A percentile compares a stretch with the other conserved stretches of the same genome.
These are phyloP conservation scores for Paratinospora sagittata DNA, from an alignment of 164 flowering plant species.

Conservation along the genomic window DNA sequence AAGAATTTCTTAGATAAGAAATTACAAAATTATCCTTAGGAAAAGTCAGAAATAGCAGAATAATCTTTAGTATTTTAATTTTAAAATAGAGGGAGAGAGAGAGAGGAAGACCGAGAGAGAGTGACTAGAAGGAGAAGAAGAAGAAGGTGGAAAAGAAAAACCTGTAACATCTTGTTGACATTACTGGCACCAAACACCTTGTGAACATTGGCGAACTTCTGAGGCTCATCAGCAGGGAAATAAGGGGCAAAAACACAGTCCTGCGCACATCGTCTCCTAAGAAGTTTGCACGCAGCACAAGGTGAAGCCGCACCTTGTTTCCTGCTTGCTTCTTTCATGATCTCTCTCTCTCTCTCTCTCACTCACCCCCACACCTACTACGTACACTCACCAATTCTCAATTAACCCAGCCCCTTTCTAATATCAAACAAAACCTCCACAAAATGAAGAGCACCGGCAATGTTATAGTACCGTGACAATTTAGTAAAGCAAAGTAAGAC, in stretches of 20 bases:
- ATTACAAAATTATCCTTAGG: neutral
- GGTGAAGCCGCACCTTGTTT: slow-evolving; percentile 60
- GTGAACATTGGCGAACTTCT: slow-evolving; percentile 86
- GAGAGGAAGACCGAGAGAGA: neutral
- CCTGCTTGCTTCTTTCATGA: slow-evolving; percentile 38
- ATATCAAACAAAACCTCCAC: no score
- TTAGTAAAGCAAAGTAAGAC: neutral
- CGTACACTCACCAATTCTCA: neutral
- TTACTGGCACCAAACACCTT: slow-evolving; percentile 92
- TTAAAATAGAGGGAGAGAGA: neutral
- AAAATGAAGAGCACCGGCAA: neutral
- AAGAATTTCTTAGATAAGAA: no score
- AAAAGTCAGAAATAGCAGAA: no score
- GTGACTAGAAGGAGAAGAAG: neutral
- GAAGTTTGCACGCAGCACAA: slow-evolving; percentile 87
- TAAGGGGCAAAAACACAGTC: slow-evolving; percentile 84
- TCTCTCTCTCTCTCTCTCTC: no score
- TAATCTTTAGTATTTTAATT: no score
- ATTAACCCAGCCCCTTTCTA: no score
- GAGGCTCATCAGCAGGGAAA: slow-evolving; percentile 84
- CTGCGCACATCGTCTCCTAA: slow-evolving; percentile 64
- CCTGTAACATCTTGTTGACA: slow-evolving; percentile 93
- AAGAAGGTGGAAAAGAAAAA: slow-evolving; percentile 8
- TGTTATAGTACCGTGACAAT: neutral
- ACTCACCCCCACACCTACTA: no score